A percentile compares a stretch with the other conserved stretches of the same genome.
These are phyloP conservation scores for Litsea cubeba DNA, from an alignment of 164 flowering plant genomes.

Conservation along the genomic window DNA sequence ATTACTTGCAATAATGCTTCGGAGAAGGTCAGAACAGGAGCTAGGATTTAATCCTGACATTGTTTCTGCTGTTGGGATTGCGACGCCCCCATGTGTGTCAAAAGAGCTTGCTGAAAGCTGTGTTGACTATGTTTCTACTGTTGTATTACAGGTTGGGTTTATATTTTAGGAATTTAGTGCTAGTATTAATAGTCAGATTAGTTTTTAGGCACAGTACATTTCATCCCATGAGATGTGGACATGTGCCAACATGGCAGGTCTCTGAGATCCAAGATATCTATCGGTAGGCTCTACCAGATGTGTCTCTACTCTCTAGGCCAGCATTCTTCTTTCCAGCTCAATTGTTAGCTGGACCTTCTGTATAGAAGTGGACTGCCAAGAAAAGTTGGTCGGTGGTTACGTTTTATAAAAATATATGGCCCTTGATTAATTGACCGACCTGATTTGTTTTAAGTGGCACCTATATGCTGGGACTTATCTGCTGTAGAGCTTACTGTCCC, in stretches of 20 bases:
- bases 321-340: too few relatives aligned
- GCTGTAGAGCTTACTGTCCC: too few relatives aligned
- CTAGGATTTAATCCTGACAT: constrained; percentile 70
- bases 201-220: background rate
- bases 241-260: background rate
- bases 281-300: background rate
- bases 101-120: constrained; percentile 80
- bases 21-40: constrained; percentile 47
- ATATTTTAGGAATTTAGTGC: background rate
- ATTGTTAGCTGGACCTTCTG: too few relatives aligned
- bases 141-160: constrained; percentile 68
- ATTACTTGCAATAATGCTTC: constrained; percentile 74
- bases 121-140: constrained; percentile 58
- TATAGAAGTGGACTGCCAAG: too few relatives aligned
- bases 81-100: constrained; percentile 82
- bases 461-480: background rate
- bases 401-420: background rate
- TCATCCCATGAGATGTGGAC: background rate
- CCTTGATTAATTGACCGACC: background rate
- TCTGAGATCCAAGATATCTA: background rate
- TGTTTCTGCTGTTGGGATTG: constrained; percentile 71
- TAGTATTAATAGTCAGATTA: background rate
- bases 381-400: background rate
- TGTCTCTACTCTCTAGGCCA: too few relatives aligned
- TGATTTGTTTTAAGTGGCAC: background rate